Evolutionary conservation across 257 asterid genomes (phyloP), one percentile per base, ranked within the genome.

Genomic region (Salvia rosmarinus): DNA sequence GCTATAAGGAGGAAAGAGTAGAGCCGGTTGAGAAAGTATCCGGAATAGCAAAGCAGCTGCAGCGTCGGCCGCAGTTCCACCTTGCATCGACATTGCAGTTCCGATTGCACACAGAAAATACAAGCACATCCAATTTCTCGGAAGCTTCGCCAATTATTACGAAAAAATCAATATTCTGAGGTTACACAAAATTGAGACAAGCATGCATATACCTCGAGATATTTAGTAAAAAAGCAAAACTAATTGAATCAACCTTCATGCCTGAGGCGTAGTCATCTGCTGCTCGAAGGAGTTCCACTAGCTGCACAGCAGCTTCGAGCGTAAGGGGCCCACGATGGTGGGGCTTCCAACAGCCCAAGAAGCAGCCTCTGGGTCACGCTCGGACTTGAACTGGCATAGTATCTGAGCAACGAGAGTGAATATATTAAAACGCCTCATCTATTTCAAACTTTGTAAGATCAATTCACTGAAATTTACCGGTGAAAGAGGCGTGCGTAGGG

Each of bases 31-130:
- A 50, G 96, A 89, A 32, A 91, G 92, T 81, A 89, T 85, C 7
- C 97, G 88, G 30, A 91, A 89, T 72, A 91, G 97, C 77, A 91
- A 77, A 57, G 97, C 96, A 86, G 97, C 97, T 39, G 96, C 97
- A 65, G 95, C 84, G 80, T 91, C 97, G 9, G 96, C 96, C 23
- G 96, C 85, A 73, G 85, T 85, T 57, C 95, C 95, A 64, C 81
- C 88, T 80, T 94, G 82, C 95, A 89, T 83, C 58, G 96, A 91
- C 95, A 91, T 89, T 34, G 96, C 96, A 74, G 81, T 78, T 16
- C 97, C 97, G 65, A 91, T 91, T 55, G 93, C 95, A 37, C 89
- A 89, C 75, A 91, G 77, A 75, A 91, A 91, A 81, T 91, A 95
- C 82, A 89, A 78, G 77, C 86, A 92, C 97, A 91, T 89, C 97